Evolutionary conservation across 2,329 filamentous ascomycete genomes (phyloP).

Genomic region (Sphaerulina populicola): DNA sequence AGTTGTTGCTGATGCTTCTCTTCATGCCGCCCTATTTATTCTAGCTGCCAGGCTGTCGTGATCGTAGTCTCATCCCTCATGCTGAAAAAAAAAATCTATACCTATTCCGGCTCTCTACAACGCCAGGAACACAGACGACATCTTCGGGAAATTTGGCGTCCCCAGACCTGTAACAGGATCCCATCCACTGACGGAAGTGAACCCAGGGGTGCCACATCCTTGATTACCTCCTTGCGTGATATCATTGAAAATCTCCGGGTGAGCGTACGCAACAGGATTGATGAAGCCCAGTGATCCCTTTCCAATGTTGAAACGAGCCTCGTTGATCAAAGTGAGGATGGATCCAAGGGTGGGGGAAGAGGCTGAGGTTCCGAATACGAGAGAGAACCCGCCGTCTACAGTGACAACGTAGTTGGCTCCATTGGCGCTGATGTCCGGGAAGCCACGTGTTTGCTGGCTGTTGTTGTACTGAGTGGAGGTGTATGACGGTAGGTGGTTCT

Average conservation of each 20-base stretch:
- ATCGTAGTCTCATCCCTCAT: too few species aligned
- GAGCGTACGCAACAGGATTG: conserved; percentile 33
- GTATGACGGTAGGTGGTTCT: conserved; percentile 32
- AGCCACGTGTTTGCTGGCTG: conserved; percentile 16
- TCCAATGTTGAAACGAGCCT: conserved; percentile 32
- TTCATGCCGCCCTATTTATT: too few species aligned
- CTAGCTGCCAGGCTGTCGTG: too few species aligned
- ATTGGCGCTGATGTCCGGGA: conserved; percentile 33
- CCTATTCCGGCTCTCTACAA: conserved; percentile 13
- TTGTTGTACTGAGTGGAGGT: conserved; percentile 17
- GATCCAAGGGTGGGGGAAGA: conserved; percentile 44
- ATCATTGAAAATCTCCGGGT: conserved; percentile 36
- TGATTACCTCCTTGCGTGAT: conserved; percentile 35
- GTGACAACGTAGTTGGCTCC: conserved; percentile 35
- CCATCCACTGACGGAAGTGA: conserved; percentile 25
- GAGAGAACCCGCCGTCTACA: conserved; percentile 37
- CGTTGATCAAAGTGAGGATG: conserved; percentile 43
- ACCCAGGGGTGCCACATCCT: conserved; percentile 34
- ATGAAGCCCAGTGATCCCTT: conserved; percentile 37
- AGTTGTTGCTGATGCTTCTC: too few species aligned
- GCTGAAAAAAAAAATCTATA: too few species aligned
- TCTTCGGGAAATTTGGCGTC: conserved; percentile 30
- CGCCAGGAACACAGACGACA: conserved; percentile 26
- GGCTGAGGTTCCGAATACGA: conserved; percentile 47
- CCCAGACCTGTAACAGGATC: conserved; percentile 25